Conservation (phyloP, 129 eudicot genomes). For the Kitagawia praeruptora region DNA sequence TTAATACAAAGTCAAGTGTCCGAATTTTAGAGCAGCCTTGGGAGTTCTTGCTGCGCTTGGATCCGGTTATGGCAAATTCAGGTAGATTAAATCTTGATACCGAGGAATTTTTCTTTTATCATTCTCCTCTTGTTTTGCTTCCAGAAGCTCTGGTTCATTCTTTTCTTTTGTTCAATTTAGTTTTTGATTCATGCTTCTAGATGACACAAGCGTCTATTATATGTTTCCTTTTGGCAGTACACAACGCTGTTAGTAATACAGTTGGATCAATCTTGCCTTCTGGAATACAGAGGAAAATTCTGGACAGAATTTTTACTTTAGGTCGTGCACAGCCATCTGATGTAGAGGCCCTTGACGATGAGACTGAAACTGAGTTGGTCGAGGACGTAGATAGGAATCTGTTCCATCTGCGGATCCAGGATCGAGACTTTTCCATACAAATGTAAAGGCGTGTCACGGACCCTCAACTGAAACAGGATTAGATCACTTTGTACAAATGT, state of each 20-base stretch:
- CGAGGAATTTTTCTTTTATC: not conserved
- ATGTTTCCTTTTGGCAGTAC: slow-evolving; percentile 43
- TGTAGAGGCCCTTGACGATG: slow-evolving; percentile 50
- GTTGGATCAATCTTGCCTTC: slow-evolving; percentile 64
- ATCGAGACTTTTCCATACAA: slow-evolving; percentile 29
- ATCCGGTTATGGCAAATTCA: slow-evolving; percentile 72
- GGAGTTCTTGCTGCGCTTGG: slow-evolving; percentile 90
- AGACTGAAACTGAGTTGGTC: slow-evolving; percentile 23
- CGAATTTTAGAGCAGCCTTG: slow-evolving; percentile 88
- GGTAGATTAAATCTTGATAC: slow-evolving; percentile 28
- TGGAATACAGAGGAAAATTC: slow-evolving; percentile 48
- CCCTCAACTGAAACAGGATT: slow-evolving; percentile 12
- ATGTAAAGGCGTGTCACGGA: slow-evolving; percentile 20
- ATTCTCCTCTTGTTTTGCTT: not conserved
- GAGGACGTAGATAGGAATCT: slow-evolving; percentile 62
- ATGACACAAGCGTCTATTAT: not conserved
- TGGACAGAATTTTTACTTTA: slow-evolving; percentile 70
- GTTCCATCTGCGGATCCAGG: slow-evolving; percentile 77
- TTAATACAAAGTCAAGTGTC: slow-evolving; percentile 7
- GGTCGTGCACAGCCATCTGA: slow-evolving; percentile 86
- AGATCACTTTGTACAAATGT: too few species aligned
- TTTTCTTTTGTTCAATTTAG: not conserved
- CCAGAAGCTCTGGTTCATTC: not conserved
- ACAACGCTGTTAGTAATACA: slow-evolving; percentile 48
- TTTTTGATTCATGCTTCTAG: slow-evolving; percentile 1